Conservation (phyloP, 768 basidiomycete genomes). For the Filobasidium floriforme region DNA sequence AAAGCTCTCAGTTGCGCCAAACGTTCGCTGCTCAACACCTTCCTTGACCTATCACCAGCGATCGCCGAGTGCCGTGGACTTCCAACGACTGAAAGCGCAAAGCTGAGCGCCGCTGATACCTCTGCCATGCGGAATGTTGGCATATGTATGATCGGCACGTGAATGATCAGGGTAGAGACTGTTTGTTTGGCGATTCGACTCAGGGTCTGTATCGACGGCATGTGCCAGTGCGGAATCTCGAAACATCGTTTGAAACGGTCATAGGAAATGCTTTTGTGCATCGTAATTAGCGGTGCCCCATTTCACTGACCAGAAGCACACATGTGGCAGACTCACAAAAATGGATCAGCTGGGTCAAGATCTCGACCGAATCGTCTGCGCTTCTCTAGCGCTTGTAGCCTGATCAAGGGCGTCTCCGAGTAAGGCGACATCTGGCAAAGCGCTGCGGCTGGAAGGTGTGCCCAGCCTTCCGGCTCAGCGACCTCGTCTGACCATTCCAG, state of each 20-base stretch:
- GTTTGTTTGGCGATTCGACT: conserved; percentile 45
- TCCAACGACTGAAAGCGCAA: conserved; percentile 46
- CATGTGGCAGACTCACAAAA: conserved; percentile 33
- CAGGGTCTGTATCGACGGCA: conserved; percentile 41
- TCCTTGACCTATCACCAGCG: conserved; percentile 5
- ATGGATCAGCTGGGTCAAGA: conserved; percentile 31
- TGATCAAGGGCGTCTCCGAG: conserved; percentile 40
- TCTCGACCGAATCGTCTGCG: conserved; percentile 27
- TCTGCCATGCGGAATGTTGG: conserved; percentile 45
- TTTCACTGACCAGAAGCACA: neutral
- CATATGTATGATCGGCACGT: conserved; percentile 45
- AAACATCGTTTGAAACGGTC: conserved; percentile 44
- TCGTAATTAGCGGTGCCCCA: no score
- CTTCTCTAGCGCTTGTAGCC: conserved; percentile 27
- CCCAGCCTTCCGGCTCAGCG: conserved; percentile 22
- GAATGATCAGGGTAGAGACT: conserved; percentile 41
- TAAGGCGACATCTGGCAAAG: conserved; percentile 32
- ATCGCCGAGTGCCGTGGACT: conserved; percentile 21
- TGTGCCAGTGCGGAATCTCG: conserved; percentile 43
- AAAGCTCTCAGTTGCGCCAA: conserved; percentile 7
- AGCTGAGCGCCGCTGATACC: conserved; percentile 43
- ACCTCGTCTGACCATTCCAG: conserved; percentile 7
- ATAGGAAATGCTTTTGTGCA: conserved; percentile 30
- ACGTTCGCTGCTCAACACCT: conserved; percentile 21
- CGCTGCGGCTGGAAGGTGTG: conserved; percentile 18